Evolutionary conservation across 2,329 filamentous ascomycete genomes (phyloP), one percentile per base, ranked within the genome.

Genomic region (Aspergillus ibericus): DNA sequence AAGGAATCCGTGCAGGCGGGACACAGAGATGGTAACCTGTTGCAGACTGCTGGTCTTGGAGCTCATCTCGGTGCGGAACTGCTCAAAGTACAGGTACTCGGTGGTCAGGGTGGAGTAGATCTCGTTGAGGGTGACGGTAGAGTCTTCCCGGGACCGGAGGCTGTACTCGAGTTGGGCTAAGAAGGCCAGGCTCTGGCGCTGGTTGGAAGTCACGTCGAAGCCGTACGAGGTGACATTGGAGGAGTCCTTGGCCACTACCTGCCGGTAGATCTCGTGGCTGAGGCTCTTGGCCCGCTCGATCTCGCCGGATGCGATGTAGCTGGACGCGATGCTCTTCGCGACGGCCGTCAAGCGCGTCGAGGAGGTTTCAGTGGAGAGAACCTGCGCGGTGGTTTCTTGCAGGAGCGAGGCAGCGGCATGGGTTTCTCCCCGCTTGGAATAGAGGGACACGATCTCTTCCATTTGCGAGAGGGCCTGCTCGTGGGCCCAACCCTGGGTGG

Each of bases 91-190:
- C n/a, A 74, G 60, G 46, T 72, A 73, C 59, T 81, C 75, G 0
- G 79, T 77, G 20, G 77, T 76, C 42, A 81, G 67, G 42, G 77
- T 70, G 2, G 79, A 74, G 58, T 80, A 74, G 47, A 77, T 76
- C 50, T 80, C 78, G 22, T 75, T 77, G 20, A 80, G 59, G 1
- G 75, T 75, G 51, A 69, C 58, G 4, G 67, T 69, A 10, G 59
- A 35, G 32, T 60, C 29, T n/a, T 53, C 51, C 10, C 51, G 51
- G 12, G 56, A 54, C 15, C 66, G 69, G 15, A 78, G 67, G 48
- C 67, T 73, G 59, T 80, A 76, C 64, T 81, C 77, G 5, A 81
- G 66, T 52, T 80, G 76, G 12, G 79, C 79, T 10, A 82, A 65
- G 71, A 81, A 82, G 9, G 78, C 73, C 12, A 77, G 68, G 47